Evolutionary conservation across 2,329 filamentous ascomycete species (phyloP), one percentile per base, ranked within the genome.

Genomic region (Fusarium nodosum): DNA sequence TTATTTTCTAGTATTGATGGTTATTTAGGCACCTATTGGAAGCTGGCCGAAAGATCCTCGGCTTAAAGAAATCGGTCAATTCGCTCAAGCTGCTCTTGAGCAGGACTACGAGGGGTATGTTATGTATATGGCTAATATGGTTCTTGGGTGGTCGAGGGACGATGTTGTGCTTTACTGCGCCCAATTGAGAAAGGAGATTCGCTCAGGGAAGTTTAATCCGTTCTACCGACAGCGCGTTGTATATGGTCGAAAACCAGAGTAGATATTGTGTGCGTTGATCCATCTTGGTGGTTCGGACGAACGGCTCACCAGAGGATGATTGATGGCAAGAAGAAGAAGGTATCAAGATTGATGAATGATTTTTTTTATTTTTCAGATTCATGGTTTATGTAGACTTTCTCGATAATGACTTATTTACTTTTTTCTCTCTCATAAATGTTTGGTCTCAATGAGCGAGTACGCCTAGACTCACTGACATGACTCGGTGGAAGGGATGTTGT

Each of bases 81-180:
- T 77, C 48, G 72, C 74, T 1, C 72, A 77, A 24, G 68, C 78
- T 2, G 76, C 77, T 1, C 68, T 81, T 2, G 76, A 79, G 8
- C 77, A 79, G 34, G 79, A 81, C 16, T 74, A 78, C 11, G 79
- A 80, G 46, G 79, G 79, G 0, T 76, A 73, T 20, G 69, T 76
- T 3, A 44, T 79, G 10, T 80, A 75, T 36, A 77, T 82, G 67
- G 76, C 75, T 1, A 74, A 59, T 0, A 75, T 79, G 18, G 75
- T 81, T 51, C 77, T 80, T 16, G 78, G 78, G 0, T 82, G 80
- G 80, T 71, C 73, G 0, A 74, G 68, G 11, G 74, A 77, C 4
- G 77, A 82, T 6, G 76, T 80, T 0, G 64, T 76, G 1, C 62
- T 76, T 5, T 81, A 79, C 51, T 76, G 79, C 16, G 77, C 75